Base-by-base conservation (phyloP, 495 filamentous ascomycete species). In the Sporormia fimetaria region DNA sequence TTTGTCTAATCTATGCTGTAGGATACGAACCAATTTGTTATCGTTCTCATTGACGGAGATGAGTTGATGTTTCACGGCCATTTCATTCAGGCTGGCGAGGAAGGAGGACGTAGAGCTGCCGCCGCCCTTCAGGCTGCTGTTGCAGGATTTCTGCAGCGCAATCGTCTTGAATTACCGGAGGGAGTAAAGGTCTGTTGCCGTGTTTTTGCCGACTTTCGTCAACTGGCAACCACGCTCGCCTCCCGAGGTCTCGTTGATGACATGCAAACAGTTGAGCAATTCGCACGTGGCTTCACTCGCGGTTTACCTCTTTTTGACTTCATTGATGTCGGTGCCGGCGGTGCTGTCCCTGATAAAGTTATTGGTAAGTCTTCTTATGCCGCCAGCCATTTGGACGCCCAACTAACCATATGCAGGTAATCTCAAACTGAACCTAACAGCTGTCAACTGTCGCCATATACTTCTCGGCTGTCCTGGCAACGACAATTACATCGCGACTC, bases 391-490 rank as follows among this genome's bases (percentile, higher is more conserved):
- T 41, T 49, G 31, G 51, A 18, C 16, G 28, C 18, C 44, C 11
- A 33, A 23, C 32, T 29, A 22, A 41, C 16, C 14, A 18, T 11
- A 21, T 35, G 14, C 14, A 87, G 85, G 86, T 66, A 75, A 63
- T 49, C 83, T 71, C 66, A 76, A 73, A 71, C 57, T 76, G 18
- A 66, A 75, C 58, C 54, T 77, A 33, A 67, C 74, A 62, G 72
- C 87, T 51, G 71, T 67, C 53, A 81, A 85, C 57, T 92, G 85
- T 61, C 81, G 80, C 51, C 83, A 87, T 44, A 76, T 92, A 28
- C 63, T 87, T 33, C 65, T 94, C 30, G 86, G 84, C 9, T 78
- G 84, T 45, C 81, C 80, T 15, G 79, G 83, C 44, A 80, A 87
- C 58, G 72, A 74, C 40, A 73, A 75, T 23, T 92, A 86, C 58